Conservation (phyloP, 1,284 basidiomycete species). For the Peniophora sp. region DNA sequence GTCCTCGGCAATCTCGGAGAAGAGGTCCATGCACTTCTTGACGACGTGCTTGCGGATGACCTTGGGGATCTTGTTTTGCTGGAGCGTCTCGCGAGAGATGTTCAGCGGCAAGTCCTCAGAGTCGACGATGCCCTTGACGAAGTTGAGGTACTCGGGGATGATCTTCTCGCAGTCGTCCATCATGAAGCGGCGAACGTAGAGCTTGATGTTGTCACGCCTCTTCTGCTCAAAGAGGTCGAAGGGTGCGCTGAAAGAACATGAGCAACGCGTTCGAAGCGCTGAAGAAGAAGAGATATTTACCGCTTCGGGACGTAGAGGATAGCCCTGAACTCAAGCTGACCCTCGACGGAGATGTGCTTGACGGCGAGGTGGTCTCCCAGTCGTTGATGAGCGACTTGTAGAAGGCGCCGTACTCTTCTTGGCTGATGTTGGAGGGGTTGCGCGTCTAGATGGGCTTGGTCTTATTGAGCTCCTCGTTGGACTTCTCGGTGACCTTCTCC, state of each 20-base stretch:
- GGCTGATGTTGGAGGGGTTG: constrained; percentile 89
- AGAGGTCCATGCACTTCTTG: constrained; percentile 96
- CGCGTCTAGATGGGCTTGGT: constrained; percentile 99
- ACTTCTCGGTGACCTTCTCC: constrained; percentile 85
- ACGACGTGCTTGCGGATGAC: constrained; percentile 98
- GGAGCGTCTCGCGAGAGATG: constrained; percentile 99
- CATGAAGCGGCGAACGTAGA: constrained; percentile 99
- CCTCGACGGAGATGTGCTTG: constrained; percentile 99
- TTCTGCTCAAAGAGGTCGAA: constrained; percentile 99
- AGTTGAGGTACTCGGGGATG: constrained; percentile 99
- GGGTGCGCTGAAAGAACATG: constrained; percentile 58
- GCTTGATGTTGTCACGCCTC: constrained; percentile 99
- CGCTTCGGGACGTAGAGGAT: constrained; percentile 97
- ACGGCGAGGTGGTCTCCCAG: constrained; percentile 99
- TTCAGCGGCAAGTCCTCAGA: constrained; percentile 99
- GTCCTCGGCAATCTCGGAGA: constrained; percentile 97
- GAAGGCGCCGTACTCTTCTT: constrained; percentile 94
- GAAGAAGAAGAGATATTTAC: constrained; percentile 36
- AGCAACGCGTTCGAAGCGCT: constrained; percentile 7
- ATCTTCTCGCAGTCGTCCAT: constrained; percentile 99
- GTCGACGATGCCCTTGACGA: constrained; percentile 99
- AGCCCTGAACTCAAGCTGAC: constrained; percentile 99
- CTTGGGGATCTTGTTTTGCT: constrained; percentile 99
- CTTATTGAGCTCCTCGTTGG: constrained; percentile 99
- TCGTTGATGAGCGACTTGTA: constrained; percentile 99